phyloP scores from a whole-genome alignment of 2,329 filamentous ascomycete genomes.

The Arachnomyces sp. region DNA sequence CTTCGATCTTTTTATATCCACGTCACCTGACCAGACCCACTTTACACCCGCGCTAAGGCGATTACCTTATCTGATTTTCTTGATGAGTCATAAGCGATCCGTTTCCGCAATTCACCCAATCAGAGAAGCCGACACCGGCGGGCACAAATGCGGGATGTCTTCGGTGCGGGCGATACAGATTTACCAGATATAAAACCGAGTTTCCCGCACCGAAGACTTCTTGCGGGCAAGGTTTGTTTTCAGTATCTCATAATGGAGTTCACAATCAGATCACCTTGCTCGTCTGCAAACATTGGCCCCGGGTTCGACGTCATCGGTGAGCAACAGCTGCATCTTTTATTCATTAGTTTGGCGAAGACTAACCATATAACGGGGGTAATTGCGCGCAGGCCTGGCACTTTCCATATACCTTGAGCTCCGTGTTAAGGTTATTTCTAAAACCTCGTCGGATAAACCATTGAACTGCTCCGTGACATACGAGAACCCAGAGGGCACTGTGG shows the following conservation, averaged over 20 bases:
- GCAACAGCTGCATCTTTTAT: not conserved
- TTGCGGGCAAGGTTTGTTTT: no score
- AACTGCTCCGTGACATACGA: conserved; percentile 92
- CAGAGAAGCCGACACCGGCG: no score
- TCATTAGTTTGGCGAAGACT: not conserved
- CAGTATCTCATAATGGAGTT: conserved; percentile 30
- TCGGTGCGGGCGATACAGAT: no score
- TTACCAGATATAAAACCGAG: no score
- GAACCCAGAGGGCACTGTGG: conserved; percentile 61
- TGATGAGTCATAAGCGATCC: no score
- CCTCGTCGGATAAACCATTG: conserved; percentile 52
- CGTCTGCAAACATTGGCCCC: conserved; percentile 93
- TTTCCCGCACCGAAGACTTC: no score
- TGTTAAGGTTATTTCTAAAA: conserved; percentile 54
- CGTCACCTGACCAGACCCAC: no score
- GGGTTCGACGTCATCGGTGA: conserved; percentile 84
- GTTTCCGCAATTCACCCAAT: no score
- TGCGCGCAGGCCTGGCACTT: conserved; percentile 63
- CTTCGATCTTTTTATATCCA: no score
- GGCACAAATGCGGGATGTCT: no score
- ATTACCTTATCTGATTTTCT: no score
- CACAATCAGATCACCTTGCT: conserved; percentile 76
- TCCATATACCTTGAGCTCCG: conserved; percentile 87
- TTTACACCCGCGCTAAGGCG: no score
- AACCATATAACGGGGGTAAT: not conserved